These are phyloP conservation scores for Aspergillus amoenus DNA, from an alignment of 2,329 filamentous ascomycete species.

Conservation along the genomic window DNA sequence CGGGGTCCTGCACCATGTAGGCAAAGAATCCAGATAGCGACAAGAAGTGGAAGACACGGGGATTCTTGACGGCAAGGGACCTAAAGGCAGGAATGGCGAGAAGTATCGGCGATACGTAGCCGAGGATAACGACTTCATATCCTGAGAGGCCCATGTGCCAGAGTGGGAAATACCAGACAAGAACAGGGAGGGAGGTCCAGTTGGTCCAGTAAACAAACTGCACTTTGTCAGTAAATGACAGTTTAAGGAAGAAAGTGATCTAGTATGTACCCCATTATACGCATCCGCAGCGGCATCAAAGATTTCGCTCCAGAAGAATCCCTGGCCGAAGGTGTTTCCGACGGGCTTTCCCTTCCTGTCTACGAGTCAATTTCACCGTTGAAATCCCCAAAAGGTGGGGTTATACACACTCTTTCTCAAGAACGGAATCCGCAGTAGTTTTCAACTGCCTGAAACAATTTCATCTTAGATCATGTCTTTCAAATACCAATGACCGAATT, in stretches of 20 bases:
- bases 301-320: constrained; percentile 71
- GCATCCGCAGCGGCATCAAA: constrained; percentile 83
- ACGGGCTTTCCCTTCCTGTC: constrained; percentile 73
- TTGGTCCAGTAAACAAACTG: constrained; percentile 96
- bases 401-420: constrained; percentile 71
- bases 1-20: constrained; percentile 72
- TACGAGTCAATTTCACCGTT: constrained; percentile 24
- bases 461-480: constrained; percentile 36
- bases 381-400: constrained; percentile 25
- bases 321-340: constrained; percentile 66
- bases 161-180: constrained; percentile 96
- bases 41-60: constrained; percentile 70
- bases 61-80: constrained; percentile 65
- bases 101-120: constrained; percentile 75
- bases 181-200: constrained; percentile 81
- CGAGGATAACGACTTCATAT: constrained; percentile 87
- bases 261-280: constrained; percentile 74
- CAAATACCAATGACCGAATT: constrained; percentile 38
- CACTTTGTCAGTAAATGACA: constrained; percentile 23
- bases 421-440: constrained; percentile 46
- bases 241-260: background rate
- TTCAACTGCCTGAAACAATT: constrained; percentile 49
- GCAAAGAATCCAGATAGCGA: constrained; percentile 77
- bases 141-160: constrained; percentile 99
- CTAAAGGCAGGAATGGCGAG: constrained; percentile 71